Evolutionary conservation across 306 rosid species (phyloP).

Genomic region (Vigna nakashimae): DNA sequence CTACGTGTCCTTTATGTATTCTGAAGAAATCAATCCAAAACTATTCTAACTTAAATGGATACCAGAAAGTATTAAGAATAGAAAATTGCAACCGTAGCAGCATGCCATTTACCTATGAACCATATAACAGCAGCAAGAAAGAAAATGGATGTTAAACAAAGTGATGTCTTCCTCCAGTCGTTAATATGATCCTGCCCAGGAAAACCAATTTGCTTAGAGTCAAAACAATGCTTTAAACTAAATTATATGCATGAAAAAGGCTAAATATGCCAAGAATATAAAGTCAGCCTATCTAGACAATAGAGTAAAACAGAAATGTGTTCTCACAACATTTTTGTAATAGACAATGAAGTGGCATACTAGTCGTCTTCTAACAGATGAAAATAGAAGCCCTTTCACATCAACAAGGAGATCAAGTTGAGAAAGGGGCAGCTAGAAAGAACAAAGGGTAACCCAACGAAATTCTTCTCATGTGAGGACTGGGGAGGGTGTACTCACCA

Average conservation of each 20-base stretch:
- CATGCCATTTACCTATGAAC: conserved; percentile 71
- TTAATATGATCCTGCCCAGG: conserved; percentile 66
- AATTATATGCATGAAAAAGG: conserved; percentile 22
- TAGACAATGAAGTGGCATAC: conserved; percentile 7
- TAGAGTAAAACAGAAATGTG: conserved; percentile 4
- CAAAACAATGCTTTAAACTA: conserved; percentile 31
- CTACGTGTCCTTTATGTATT: conserved; percentile 12
- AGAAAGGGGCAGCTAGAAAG: background rate
- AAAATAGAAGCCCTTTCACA: conserved; percentile 25
- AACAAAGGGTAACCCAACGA: background rate
- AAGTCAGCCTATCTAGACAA: conserved; percentile 3
- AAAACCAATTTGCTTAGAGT: conserved; percentile 39
- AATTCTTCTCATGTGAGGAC: background rate
- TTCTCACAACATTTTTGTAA: conserved; percentile 3
- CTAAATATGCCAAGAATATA: conserved; percentile 30
- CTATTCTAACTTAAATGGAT: conserved; percentile 3
- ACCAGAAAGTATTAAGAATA: conserved; percentile 28
- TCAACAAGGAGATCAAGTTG: conserved; percentile 17
- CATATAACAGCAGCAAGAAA: conserved; percentile 81
- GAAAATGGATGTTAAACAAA: conserved; percentile 70
- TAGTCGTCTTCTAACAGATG: conserved; percentile 14
- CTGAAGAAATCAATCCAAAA: background rate
- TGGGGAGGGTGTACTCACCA: background rate
- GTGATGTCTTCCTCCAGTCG: conserved; percentile 78
- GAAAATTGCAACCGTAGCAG: conserved; percentile 21